These are phyloP conservation scores for Colletotrichum coccodes DNA, from an alignment of 2,329 filamentous ascomycete species.

Conservation along the genomic window DNA sequence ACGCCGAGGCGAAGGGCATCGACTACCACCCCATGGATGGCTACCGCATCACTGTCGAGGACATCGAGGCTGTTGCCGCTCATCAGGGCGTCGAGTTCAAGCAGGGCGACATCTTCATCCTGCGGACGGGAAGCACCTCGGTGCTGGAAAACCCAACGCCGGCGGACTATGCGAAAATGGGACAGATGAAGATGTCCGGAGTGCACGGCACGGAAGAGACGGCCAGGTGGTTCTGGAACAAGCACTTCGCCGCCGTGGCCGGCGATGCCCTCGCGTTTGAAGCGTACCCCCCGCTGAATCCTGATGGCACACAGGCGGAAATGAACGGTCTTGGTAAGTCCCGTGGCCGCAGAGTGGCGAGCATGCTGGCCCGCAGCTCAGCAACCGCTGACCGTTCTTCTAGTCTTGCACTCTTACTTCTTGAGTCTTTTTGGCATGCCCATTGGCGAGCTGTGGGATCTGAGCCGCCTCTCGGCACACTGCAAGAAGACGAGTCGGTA, in stretches of 20 bases:
- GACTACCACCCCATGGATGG: conserved; percentile 61
- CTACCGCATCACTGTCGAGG: conserved; percentile 62
- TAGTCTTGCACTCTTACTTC: conserved; percentile 59
- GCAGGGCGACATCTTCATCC: conserved; percentile 73
- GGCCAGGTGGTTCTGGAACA: conserved; percentile 75
- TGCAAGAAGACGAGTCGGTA: conserved; percentile 64
- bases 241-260: conserved; percentile 73
- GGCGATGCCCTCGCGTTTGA: conserved; percentile 74
- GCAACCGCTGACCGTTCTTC: not conserved
- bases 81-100: conserved; percentile 71
- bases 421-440: conserved; percentile 63
- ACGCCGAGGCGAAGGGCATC: conserved; percentile 60
- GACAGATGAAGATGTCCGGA: conserved; percentile 43
- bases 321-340: conserved; percentile 50
- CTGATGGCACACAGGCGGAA: conserved; percentile 47
- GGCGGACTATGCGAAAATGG: conserved; percentile 46
- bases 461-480: conserved; percentile 62
- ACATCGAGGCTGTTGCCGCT: conserved; percentile 67
- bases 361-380: not conserved
- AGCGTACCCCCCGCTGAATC: conserved; percentile 64
- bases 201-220: conserved; percentile 61
- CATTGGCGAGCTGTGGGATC: conserved; percentile 65
- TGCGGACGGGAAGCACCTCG: conserved; percentile 72
- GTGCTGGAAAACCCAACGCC: conserved; percentile 59
- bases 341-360: not conserved